Percentiles rank a stretch among this genome's conserved stretches.
Conservation (phyloP, 768 basidiomycete species). For the Coprinopsis strossmayeri region DNA sequence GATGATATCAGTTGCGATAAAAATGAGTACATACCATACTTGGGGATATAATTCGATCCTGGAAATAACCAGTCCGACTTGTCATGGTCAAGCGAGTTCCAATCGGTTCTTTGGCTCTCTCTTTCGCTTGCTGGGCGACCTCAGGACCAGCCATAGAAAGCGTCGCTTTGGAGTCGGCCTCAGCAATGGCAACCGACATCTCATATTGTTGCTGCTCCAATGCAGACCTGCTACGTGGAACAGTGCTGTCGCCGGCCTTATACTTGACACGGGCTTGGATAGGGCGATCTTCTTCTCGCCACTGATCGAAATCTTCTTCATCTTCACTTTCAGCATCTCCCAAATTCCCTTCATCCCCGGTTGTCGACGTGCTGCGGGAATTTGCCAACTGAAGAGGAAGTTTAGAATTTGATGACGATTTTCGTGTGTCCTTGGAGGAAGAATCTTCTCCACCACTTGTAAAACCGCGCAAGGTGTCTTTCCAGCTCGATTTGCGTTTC, state of each 20-base stretch:
- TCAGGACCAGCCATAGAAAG: slow-evolving; percentile 22
- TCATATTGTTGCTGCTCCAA: slow-evolving; percentile 46
- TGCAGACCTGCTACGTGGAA: slow-evolving; percentile 29
- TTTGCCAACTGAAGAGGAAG: slow-evolving; percentile 18
- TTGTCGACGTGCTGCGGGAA: slow-evolving; percentile 9
- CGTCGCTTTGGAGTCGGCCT: slow-evolving; percentile 42
- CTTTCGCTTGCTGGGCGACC: slow-evolving; percentile 17
- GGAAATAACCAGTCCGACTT: slow-evolving; percentile 88
- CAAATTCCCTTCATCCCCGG: slow-evolving; percentile 40
- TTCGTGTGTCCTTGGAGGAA: slow-evolving; percentile 11
- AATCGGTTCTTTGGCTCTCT: slow-evolving; percentile 51
- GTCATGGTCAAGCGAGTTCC: slow-evolving; percentile 94
- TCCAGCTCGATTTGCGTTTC: slow-evolving; percentile 53
- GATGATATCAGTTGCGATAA: too few relatives aligned
- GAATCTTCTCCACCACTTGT: slow-evolving; percentile 33
- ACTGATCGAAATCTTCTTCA: slow-evolving; percentile 37
- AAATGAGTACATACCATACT: slow-evolving; percentile 75
- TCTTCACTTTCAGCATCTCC: slow-evolving; percentile 53
- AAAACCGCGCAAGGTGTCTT: slow-evolving; percentile 46
- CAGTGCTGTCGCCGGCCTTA: slow-evolving; percentile 19
- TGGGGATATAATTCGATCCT: slow-evolving; percentile 89
- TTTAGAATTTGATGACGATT: slow-evolving; percentile 23
- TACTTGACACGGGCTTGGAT: slow-evolving; percentile 69
- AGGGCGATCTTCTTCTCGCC: slow-evolving; percentile 67
- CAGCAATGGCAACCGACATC: slow-evolving; percentile 42